These are phyloP conservation scores for Terana coerulea DNA, from an alignment of 768 basidiomycete species.

Conservation along the genomic window DNA sequence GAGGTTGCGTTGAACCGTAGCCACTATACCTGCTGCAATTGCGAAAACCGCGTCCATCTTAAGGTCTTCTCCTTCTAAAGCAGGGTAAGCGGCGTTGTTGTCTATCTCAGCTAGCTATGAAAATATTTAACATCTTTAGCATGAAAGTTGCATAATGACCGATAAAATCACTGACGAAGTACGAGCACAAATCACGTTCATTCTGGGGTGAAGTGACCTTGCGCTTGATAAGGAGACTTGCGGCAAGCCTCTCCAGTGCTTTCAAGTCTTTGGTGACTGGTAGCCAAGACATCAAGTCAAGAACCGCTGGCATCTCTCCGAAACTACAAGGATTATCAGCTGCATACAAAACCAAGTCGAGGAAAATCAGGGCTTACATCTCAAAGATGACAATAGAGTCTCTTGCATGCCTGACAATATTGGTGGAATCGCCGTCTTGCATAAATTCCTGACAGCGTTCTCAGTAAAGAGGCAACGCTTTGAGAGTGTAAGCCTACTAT, in stretches of 20 bases:
- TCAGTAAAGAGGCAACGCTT: neutral
- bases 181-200: slow-evolving; percentile 17
- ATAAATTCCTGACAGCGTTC: slow-evolving; percentile 14
- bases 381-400: slow-evolving; percentile 24
- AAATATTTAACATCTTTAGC: neutral
- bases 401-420: slow-evolving; percentile 20
- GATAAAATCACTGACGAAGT: slow-evolving; percentile 15
- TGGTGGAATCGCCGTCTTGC: slow-evolving; percentile 23
- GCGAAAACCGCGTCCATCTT: neutral
- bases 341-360: no score
- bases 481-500: slow-evolving; percentile 4
- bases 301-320: slow-evolving; percentile 28
- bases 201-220: slow-evolving; percentile 1
- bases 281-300: slow-evolving; percentile 29
- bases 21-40: slow-evolving; percentile 17
- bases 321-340: slow-evolving; percentile 17
- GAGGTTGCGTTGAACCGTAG: no score
- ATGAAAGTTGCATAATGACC: neutral
- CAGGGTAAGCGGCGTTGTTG: neutral
- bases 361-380: slow-evolving; percentile 20
- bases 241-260: slow-evolving; percentile 14
- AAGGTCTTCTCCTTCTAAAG: neutral
- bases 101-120: neutral
- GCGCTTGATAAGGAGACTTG: slow-evolving; percentile 13
- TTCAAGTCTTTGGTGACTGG: slow-evolving; percentile 20